Evolutionary conservation across 2,329 filamentous ascomycete genomes (phyloP), one percentile per base, ranked within the genome.

Genomic region (Proliferodiscus dingleyae): DNA sequence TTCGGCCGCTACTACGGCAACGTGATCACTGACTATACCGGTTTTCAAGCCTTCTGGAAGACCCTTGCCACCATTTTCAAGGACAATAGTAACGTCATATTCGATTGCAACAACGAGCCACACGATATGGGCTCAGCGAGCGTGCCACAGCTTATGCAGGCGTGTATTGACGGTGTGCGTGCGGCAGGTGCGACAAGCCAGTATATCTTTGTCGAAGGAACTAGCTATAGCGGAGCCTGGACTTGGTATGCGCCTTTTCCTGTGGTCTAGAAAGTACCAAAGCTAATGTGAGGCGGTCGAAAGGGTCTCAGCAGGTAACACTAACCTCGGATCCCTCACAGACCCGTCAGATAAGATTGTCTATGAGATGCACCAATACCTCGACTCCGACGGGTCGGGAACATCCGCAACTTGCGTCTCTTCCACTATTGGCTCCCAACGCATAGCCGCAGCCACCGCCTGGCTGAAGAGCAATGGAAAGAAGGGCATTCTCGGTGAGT

Each of bases 331-430:
- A 48, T 66, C 53, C 16, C 66, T 80, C 30, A 74, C 69, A 7
- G 76, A 80, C 51, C 67, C 75, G 0, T 48, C 66, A 40, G 64
- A 78, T 62, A 76, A 74, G 56, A 68, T 80, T 45, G 62, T 80
- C 58, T 80, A 76, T 62, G 73, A 80, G 56, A 80, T 80, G 76
- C 77, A 80, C 59, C 77, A 80, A 63, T 80, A 80, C 55, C 75
- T 80, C 33, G 77, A 80, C 63, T 65, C 63, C 0, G 75, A 80
- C 49, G 71, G 73, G 43, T 74, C 70, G 2, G 77, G 76, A 7
- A 78, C 74, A 0, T 65, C 64, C 3, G 64, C 63, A 3, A 63
- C 64, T 21, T 80, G 77, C 56, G 74, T 77, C 13, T 70, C 61
- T 49, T 49, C 61, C 5, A 79, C 75, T n/a, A 75, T 79, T 48